Evolutionary conservation across 139 green algal species (phyloP).

Genomic region (Auxenochlorella pyrenoidosa): DNA sequence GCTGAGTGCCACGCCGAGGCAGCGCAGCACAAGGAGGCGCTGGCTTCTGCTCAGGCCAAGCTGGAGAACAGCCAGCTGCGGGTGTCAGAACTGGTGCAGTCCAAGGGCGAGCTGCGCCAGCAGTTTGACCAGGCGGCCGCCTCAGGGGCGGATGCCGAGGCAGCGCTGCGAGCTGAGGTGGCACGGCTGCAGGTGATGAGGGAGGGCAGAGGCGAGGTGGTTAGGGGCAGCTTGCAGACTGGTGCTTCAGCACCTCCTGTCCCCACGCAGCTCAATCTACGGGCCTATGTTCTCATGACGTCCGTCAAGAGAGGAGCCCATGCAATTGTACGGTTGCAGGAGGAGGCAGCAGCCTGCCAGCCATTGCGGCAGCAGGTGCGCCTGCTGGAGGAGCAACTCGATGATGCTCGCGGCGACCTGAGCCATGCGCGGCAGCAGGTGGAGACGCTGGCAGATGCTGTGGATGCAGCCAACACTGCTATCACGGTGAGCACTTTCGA

Average conservation of each 20-base stretch:
- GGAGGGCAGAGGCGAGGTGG: no score
- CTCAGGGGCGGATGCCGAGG: constrained; percentile 38
- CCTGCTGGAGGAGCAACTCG: constrained; percentile 34
- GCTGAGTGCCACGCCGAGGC: constrained; percentile 39
- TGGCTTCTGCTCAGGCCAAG: constrained; percentile 37
- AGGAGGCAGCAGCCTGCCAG: neutral
- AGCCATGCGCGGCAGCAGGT: neutral
- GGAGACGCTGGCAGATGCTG: neutral
- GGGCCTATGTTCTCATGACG: neutral
- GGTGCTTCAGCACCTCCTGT: neutral
- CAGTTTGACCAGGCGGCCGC: constrained; percentile 40
- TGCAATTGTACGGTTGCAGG: neutral
- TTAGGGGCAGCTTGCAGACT: neutral
- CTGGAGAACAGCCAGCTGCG: constrained; percentile 40
- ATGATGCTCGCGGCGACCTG: constrained; percentile 27
- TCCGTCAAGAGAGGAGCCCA: neutral
- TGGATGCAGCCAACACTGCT: constrained; percentile 23
- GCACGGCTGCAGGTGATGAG: neutral
- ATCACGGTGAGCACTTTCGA: neutral
- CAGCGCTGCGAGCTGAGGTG: constrained; percentile 43
- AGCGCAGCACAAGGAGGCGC: constrained; percentile 2
- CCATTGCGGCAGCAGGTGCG: constrained; percentile 41
- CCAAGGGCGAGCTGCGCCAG: constrained; percentile 46
- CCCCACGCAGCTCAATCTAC: no score
- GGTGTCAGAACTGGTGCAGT: constrained; percentile 47